These are phyloP conservation scores for Limonomyces culmigenus DNA, from an alignment of 1,284 basidiomycete genomes.

Conservation along the genomic window DNA sequence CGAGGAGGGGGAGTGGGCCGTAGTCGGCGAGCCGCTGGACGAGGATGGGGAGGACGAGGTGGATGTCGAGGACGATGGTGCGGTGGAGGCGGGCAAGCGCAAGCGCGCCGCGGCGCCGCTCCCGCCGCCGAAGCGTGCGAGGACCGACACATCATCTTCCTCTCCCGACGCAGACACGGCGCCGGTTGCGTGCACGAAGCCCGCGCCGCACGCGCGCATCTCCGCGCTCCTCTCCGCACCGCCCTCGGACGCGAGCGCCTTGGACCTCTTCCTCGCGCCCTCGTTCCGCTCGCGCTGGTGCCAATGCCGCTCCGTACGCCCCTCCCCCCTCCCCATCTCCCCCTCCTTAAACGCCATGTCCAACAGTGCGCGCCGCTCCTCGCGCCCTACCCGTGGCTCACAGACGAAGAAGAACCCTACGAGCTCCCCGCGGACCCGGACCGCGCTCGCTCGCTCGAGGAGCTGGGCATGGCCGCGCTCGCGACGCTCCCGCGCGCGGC, in stretches of 20 bases:
- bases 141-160: no score
- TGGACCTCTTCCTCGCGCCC: slow-evolving; percentile 58
- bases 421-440: slow-evolving; percentile 72
- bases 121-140: not conserved
- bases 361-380: slow-evolving; percentile 40
- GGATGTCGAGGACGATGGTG: slow-evolving; percentile 5
- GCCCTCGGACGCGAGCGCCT: slow-evolving; percentile 28
- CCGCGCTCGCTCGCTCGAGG: slow-evolving; percentile 58
- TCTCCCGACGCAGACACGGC: slow-evolving; percentile 4
- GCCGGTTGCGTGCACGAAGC: slow-evolving; percentile 3
- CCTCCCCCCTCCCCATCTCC: slow-evolving; percentile 3
- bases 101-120: slow-evolving; percentile 3
- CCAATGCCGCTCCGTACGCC: slow-evolving; percentile 37
- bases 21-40: slow-evolving; percentile 15
- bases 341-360: slow-evolving; percentile 1
- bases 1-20: slow-evolving; percentile 32
- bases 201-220: slow-evolving; percentile 19
- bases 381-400: slow-evolving; percentile 32
- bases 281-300: slow-evolving; percentile 64
- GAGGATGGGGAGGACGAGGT: slow-evolving; percentile 10
- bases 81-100: slow-evolving; percentile 11
- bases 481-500: slow-evolving; percentile 51
- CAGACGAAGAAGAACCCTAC: slow-evolving; percentile 68
- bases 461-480: slow-evolving; percentile 63
- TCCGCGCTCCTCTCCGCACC: slow-evolving; percentile 28